A percentile compares a stretch with the other conserved stretches of the same genome.
These are phyloP conservation scores for Capronia epimyces DNA, from an alignment of 2,329 filamentous ascomycete genomes.

Conservation along the genomic window DNA sequence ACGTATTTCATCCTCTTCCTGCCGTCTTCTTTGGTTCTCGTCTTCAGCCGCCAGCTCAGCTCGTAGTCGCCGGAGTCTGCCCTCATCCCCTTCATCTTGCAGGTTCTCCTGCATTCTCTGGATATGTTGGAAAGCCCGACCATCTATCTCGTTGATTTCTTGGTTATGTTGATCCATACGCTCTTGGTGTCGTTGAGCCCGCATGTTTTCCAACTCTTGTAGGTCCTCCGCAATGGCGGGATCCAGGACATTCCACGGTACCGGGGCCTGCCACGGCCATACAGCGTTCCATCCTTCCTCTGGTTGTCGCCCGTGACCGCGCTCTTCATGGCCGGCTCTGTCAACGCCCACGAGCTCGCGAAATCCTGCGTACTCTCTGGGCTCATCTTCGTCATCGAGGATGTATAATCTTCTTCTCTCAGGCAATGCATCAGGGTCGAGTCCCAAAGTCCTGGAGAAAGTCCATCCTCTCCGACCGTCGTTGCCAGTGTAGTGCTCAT, in stretches of 20 bases:
- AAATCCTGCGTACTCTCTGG: not conserved
- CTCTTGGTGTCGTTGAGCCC: slow-evolving; percentile 3
- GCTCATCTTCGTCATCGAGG: not conserved
- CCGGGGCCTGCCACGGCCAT: not conserved
- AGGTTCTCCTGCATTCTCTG: not conserved
- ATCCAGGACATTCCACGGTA: slow-evolving; percentile 1
- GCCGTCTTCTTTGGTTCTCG: slow-evolving; percentile 1
- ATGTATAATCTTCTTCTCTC: not conserved
- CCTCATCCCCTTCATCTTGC: not conserved
- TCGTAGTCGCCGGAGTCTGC: not conserved
- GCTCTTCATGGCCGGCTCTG: not conserved
- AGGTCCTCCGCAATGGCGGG: slow-evolving; percentile 7
- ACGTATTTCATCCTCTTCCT: not conserved
- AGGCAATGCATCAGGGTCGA: slow-evolving; percentile 12
- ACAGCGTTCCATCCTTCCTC: slow-evolving; percentile 4
- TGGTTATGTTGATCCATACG: slow-evolving; percentile 1
- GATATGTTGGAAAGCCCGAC: not conserved
- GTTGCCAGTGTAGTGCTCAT: slow-evolving; percentile 11
- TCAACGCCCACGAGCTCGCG: not conserved
- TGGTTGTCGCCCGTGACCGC: not conserved
- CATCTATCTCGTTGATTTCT: slow-evolving; percentile 6
- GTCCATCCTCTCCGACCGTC: slow-evolving; percentile 8
- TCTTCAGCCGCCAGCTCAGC: not conserved
- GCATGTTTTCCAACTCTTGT: slow-evolving; percentile 10
- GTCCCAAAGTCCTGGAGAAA: slow-evolving; percentile 6